Evolutionary conservation across 2,329 filamentous ascomycete genomes (phyloP).

Genomic region (Colletotrichum sp.): DNA sequence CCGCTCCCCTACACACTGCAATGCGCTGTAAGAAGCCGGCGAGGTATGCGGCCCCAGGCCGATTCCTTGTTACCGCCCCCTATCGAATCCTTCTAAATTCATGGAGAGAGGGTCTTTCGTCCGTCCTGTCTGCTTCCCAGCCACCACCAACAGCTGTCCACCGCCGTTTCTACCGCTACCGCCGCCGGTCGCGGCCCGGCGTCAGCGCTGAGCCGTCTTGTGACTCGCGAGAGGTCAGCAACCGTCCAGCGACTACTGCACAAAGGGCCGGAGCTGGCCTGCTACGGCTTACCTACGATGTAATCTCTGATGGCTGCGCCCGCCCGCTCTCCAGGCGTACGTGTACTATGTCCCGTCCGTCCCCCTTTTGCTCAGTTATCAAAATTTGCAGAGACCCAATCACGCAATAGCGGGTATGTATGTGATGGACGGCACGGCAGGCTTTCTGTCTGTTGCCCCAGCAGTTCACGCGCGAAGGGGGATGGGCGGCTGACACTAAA

Average conservation of each 20-base stretch:
- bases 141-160: neutral
- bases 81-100: neutral
- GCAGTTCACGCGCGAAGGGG: neutral
- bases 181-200: neutral
- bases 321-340: neutral
- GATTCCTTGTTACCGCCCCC: neutral
- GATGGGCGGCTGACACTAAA: neutral
- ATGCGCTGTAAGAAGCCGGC: neutral
- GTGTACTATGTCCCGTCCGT: neutral
- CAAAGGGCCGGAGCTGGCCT: neutral
- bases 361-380: neutral
- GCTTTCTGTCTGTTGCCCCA: neutral
- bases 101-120: neutral
- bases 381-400: neutral
- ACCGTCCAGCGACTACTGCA: neutral
- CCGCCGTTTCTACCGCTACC: neutral
- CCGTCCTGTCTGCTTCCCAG: neutral
- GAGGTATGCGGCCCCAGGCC: neutral
- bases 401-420: slow-evolving; percentile 18
- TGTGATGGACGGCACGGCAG: neutral
- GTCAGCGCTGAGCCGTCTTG: neutral
- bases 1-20: neutral
- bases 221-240: neutral
- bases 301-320: neutral
- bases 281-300: neutral